Conservation (phyloP, 1,284 basidiomycete species). For the Malassezia sp. region DNA sequence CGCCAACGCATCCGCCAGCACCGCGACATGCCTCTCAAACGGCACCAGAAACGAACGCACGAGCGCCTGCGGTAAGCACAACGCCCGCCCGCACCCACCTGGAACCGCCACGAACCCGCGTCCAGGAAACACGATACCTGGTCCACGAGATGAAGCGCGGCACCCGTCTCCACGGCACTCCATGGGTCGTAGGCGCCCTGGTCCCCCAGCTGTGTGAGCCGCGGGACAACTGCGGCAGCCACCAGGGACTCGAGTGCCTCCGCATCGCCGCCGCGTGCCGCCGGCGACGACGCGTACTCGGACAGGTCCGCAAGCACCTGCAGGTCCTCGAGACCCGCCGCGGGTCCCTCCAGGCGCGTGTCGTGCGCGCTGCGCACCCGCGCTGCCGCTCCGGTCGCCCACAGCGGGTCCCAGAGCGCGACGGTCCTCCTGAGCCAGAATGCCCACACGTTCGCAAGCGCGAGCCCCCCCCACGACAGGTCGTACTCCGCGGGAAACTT, state of each 20-base stretch:
- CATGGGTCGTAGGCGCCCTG: constrained; percentile 25
- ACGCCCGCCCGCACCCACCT: no score
- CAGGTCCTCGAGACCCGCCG: constrained; percentile 3
- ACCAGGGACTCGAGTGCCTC: constrained; percentile 26
- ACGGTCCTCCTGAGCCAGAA: constrained; percentile 34
- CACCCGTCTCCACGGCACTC: constrained; percentile 16
- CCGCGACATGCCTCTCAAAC: not conserved
- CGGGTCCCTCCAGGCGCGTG: not conserved
- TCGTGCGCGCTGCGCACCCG: no score
- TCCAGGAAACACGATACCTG: constrained; percentile 22
- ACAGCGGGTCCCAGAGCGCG: constrained; percentile 21
- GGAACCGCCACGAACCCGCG: constrained; percentile 11
- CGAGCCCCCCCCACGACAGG: constrained; percentile 38
- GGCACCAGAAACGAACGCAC: constrained; percentile 10
- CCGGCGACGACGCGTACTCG: constrained; percentile 2
- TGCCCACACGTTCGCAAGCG: constrained; percentile 35
- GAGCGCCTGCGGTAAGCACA: no score
- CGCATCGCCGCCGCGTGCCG: constrained; percentile 26
- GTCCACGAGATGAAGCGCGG: constrained; percentile 19
- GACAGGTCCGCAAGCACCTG: constrained; percentile 14
- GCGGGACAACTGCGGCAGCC: constrained; percentile 22
- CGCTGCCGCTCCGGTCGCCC: not conserved
- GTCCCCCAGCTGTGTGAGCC: constrained; percentile 14
- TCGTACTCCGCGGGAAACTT: constrained; percentile 31
- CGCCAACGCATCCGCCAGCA: not conserved